Evolutionary conservation across 2,329 filamentous ascomycete species (phyloP).

Genomic region (Thelonectria rubi): DNA sequence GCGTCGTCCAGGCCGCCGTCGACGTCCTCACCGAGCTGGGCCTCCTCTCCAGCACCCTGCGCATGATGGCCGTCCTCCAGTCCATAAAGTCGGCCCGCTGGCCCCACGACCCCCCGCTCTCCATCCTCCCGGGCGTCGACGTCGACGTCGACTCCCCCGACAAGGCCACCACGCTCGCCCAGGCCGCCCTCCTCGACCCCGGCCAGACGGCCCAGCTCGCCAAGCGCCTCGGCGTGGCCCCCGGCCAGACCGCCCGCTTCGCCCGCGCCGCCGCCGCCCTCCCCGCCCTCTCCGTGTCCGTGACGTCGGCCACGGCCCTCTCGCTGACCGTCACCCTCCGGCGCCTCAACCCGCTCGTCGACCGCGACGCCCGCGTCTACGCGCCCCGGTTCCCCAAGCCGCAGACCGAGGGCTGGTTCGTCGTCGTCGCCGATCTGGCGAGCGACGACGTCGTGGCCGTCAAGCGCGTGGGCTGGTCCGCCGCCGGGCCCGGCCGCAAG

Average conservation of each 20-base stretch:
- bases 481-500: conserved; percentile 39
- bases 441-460: conserved; percentile 84
- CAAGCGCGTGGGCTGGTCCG: conserved; percentile 82
- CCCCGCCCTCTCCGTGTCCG: conserved; percentile 72
- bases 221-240: conserved; percentile 60
- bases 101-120: conserved; percentile 81
- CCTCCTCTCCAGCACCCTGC: conserved; percentile 76
- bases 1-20: conserved; percentile 94
- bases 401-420: conserved; percentile 93
- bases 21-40: conserved; percentile 94
- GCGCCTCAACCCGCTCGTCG: conserved; percentile 71
- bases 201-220: conserved; percentile 55
- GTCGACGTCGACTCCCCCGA: conserved; percentile 49
- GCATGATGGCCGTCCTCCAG: conserved; percentile 88
- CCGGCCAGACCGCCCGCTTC: conserved; percentile 57
- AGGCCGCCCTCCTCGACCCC: conserved; percentile 50
- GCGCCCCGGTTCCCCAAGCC: conserved; percentile 93
- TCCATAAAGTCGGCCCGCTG: conserved; percentile 93
- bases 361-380: conserved; percentile 78
- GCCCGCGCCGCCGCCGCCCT: conserved; percentile 70
- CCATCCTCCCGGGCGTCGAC: conserved; percentile 80
- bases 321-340: conserved; percentile 71
- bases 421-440: conserved; percentile 73
- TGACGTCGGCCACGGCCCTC: conserved; percentile 68
- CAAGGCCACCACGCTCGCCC: conserved; percentile 53